Percentiles rank a stretch among this genome's conserved stretches.
phyloP scores from a whole-genome alignment of 2,329 filamentous ascomycete species.

The Xylariaceae sp. region DNA sequence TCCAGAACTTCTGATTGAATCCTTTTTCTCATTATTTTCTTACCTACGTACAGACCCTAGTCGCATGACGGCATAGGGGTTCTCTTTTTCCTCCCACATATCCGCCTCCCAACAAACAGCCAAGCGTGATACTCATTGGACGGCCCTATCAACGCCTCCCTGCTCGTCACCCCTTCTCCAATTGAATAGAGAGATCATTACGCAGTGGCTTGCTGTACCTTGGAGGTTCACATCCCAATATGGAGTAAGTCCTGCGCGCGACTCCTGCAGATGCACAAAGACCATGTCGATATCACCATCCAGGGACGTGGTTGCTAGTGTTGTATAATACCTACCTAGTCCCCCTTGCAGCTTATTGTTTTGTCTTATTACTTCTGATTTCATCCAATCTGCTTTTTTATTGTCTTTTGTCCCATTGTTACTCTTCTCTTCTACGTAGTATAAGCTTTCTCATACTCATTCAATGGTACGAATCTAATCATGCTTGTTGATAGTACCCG shows the following conservation, averaged over 20 bases:
- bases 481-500: slow-evolving; percentile 25
- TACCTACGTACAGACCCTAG: too few relatives aligned
- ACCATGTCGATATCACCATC: background rate
- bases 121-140: too few relatives aligned
- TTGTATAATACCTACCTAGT: too few relatives aligned
- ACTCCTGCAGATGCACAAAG: too few relatives aligned
- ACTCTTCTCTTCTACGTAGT: slow-evolving; percentile 5
- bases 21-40: too few relatives aligned
- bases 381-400: background rate
- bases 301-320: too few relatives aligned
- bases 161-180: background rate
- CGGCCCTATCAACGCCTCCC: slow-evolving; percentile 6
- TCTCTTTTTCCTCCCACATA: slow-evolving; percentile 7
- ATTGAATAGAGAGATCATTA: slow-evolving; percentile 10
- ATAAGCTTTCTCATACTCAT: slow-evolving; percentile 3
- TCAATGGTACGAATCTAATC: slow-evolving; percentile 11
- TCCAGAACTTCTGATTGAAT: too few relatives aligned
- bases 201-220: slow-evolving; percentile 12
- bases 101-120: too few relatives aligned
- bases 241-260: slow-evolving; percentile 26
- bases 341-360: too few relatives aligned
- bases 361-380: background rate
- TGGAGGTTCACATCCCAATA: slow-evolving; percentile 15
- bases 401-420: background rate
- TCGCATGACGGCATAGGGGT: slow-evolving; percentile 6